A percentile compares a stretch with the other conserved stretches of the same genome.
phyloP scores from a whole-genome alignment of 148 eudicot species.

The Vaccinium myrtillus region DNA sequence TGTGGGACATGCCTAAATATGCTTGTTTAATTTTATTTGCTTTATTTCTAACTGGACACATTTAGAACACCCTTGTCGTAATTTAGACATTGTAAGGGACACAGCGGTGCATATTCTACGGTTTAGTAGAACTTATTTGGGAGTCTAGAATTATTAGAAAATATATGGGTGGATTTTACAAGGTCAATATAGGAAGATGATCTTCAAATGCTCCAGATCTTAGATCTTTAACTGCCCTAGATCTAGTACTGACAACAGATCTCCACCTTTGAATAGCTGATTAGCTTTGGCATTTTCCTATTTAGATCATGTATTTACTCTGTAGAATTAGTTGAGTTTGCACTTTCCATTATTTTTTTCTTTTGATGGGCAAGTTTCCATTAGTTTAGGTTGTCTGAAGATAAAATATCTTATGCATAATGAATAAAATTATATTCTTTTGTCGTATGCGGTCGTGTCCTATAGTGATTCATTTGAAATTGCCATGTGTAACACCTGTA shows the following conservation, averaged over 20 bases:
- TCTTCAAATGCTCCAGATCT: neutral
- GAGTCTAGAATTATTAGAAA: neutral
- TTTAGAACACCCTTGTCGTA: neutral
- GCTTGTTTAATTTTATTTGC: neutral
- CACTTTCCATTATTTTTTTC: neutral
- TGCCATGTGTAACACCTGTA: neutral
- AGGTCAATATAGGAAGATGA: neutral
- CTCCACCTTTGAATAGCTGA: constrained; percentile 2
- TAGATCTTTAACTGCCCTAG: neutral
- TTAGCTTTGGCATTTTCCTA: neutral
- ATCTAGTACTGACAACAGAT: neutral
- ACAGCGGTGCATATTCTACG: neutral
- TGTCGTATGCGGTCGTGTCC: neutral
- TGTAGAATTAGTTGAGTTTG: neutral
- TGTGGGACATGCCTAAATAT: neutral
- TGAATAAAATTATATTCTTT: neutral
- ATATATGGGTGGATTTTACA: neutral
- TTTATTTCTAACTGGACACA: neutral
- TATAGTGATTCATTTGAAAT: neutral
- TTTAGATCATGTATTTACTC: neutral
- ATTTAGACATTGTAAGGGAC: neutral
- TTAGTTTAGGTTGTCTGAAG: neutral
- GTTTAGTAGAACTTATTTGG: neutral
- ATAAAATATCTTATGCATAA: neutral
- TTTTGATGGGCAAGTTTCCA: neutral